Evolutionary conservation across 805 yeast species (phyloP).

Genomic region (Wickerhamomyces tratensis): DNA sequence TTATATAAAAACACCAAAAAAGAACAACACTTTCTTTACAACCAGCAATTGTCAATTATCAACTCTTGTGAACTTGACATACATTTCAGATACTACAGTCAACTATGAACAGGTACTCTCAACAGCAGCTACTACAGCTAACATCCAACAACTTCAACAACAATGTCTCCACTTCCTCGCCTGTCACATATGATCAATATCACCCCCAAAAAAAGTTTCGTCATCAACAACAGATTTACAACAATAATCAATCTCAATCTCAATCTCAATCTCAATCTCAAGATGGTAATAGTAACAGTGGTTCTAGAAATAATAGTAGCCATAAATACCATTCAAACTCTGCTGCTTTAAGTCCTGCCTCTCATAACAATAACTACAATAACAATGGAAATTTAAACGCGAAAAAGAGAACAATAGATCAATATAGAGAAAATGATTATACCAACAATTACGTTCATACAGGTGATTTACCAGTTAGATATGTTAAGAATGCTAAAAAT

Average conservation of each 20-base stretch:
- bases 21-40: too few relatives aligned
- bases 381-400: background rate
- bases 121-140: background rate
- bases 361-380: too few relatives aligned
- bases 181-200: slow-evolving; percentile 2
- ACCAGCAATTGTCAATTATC: too few relatives aligned
- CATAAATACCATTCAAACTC: too few relatives aligned
- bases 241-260: too few relatives aligned
- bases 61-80: too few relatives aligned
- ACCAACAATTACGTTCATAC: slow-evolving; percentile 59
- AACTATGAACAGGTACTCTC: background rate
- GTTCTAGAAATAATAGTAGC: too few relatives aligned
- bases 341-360: too few relatives aligned
- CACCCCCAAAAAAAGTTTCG: background rate
- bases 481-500: slow-evolving; percentile 53
- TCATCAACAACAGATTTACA: background rate
- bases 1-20: too few relatives aligned
- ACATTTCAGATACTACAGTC: background rate
- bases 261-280: too few relatives aligned
- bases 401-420: slow-evolving; percentile 6
- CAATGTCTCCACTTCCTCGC: slow-evolving; percentile 6
- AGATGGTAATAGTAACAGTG: too few relatives aligned
- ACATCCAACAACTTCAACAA: background rate
- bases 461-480: slow-evolving; percentile 50
- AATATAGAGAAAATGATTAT: slow-evolving; percentile 56